Evolutionary conservation across 257 asterid genomes (phyloP).

Genomic region (Forsythia viridissima): DNA sequence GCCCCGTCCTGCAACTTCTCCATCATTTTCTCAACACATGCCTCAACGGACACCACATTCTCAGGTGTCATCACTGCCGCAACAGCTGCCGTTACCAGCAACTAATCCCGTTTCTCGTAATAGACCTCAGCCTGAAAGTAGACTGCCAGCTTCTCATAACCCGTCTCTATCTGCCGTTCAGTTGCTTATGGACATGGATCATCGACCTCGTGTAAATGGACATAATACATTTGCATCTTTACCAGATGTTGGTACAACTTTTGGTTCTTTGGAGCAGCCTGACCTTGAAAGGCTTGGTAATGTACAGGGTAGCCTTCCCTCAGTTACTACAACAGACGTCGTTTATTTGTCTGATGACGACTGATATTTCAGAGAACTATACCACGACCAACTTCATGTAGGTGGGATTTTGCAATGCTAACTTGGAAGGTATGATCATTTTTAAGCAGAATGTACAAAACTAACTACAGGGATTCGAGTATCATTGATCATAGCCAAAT

Average conservation of each 20-base stretch:
- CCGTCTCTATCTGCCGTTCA: slow-evolving; percentile 11
- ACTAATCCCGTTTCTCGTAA: slow-evolving; percentile 6
- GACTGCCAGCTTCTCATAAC: background rate
- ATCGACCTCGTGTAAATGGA: slow-evolving; percentile 3
- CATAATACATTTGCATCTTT: background rate
- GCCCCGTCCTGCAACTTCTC: slow-evolving; percentile 15
- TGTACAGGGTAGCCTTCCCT: slow-evolving; percentile 27
- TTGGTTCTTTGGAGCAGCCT: slow-evolving; percentile 31
- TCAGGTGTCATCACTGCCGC: slow-evolving; percentile 1
- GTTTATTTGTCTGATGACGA: slow-evolving; percentile 77
- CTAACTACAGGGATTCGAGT: background rate
- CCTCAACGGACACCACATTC: slow-evolving; percentile 8
- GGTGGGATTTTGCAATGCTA: background rate
- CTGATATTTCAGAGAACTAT: slow-evolving; percentile 19
- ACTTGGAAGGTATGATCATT: background rate
- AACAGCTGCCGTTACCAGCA: slow-evolving; percentile 4
- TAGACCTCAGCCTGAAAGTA: slow-evolving; percentile 16
- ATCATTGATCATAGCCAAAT: background rate
- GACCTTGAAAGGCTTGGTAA: slow-evolving; percentile 32
- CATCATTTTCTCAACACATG: slow-evolving; percentile 10
- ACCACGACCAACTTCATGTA: background rate
- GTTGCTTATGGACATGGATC: slow-evolving; percentile 19
- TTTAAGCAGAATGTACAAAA: background rate
- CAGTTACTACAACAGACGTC: slow-evolving; percentile 33
- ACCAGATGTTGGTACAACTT: slow-evolving; percentile 25